Conservation (phyloP, 805 yeast genomes). For the Monosporozyma yasuniensis region DNA sequence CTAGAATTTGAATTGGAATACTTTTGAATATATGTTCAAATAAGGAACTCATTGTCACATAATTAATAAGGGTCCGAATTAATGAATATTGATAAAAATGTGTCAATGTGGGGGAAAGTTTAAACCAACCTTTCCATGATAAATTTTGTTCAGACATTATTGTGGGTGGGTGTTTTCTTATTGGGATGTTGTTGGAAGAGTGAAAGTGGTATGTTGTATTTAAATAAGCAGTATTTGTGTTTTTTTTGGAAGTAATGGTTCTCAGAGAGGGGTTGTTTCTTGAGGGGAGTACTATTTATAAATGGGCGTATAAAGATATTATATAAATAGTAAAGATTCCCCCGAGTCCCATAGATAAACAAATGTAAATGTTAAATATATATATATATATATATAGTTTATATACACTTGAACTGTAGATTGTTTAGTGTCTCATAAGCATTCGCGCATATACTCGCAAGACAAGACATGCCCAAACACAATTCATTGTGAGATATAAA, state of each 20-base stretch:
- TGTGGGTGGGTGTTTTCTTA: neutral
- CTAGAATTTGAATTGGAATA: neutral
- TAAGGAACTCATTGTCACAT: neutral
- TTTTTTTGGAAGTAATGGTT: too few relatives aligned
- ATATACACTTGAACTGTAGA: too few relatives aligned
- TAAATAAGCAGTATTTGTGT: neutral
- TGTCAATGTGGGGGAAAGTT: neutral
- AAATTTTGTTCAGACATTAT: neutral
- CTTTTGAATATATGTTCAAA: neutral
- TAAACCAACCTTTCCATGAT: neutral
- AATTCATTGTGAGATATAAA: too few relatives aligned
- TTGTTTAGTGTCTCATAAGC: too few relatives aligned
- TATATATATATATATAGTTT: too few relatives aligned
- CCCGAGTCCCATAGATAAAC: too few relatives aligned
- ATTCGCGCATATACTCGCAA: too few relatives aligned
- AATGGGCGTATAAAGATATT: too few relatives aligned
- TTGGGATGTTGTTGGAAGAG: neutral
- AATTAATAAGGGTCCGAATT: neutral
- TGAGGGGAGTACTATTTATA: neutral
- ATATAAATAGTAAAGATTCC: too few relatives aligned
- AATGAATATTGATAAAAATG: neutral
- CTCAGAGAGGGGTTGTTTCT: neutral
- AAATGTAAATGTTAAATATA: too few relatives aligned
- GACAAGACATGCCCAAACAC: too few relatives aligned
- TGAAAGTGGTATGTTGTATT: neutral